Base-by-base conservation (phyloP, 495 filamentous ascomycete species). In the Cercophora sp. region DNA sequence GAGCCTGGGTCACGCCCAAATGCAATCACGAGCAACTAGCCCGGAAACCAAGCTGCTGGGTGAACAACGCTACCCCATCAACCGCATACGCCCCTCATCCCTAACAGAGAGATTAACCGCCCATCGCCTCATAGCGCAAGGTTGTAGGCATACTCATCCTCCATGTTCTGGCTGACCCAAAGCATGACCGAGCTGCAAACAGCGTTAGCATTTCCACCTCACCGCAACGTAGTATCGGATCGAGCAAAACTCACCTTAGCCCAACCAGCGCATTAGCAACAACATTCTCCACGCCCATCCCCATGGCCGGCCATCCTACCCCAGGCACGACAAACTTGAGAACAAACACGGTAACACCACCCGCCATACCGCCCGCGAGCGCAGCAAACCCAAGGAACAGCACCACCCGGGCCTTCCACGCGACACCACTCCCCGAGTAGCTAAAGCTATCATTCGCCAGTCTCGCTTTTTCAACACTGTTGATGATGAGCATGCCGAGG, bases 101-200 rank as follows among this genome's bases (percentile, higher is more conserved):
- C 26, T n/a, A 27, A 15, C 1, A n/a, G 9, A 49, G 18, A 26
- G 3, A 36, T 37, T 23, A 39, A 20, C 35, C 20, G 16, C 24
- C 16, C 16, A n/a, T 6, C 26, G 24, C 24, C 48, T 82, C 63
- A 96, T 54, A 98, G 79, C 35, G 92, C 85, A 52, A 98, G 75
- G 64, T 90, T 96, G 70, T 98, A 98, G 44, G 89, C 90, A 67
- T 96, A 98, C 70, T 97, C 92, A 61, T 98, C 94, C 72, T 99
- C 94, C 72, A 97, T 96, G 63, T 96, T 99, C 81, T 99, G 94
- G 55, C 87, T 89, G 11, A 99, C 80, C 94, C 94, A 99, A 6
- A 99, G 79, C 3, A 96, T 85, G 36, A 91, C 82, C 32, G 89
- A 88, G 64, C 90, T 95, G 37, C 6, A 39, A n/a, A 20, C 26